Evolutionary conservation across 331 rosid genomes (phyloP), one percentile per base, ranked within the genome.

Genomic region (Quercus phellos): DNA sequence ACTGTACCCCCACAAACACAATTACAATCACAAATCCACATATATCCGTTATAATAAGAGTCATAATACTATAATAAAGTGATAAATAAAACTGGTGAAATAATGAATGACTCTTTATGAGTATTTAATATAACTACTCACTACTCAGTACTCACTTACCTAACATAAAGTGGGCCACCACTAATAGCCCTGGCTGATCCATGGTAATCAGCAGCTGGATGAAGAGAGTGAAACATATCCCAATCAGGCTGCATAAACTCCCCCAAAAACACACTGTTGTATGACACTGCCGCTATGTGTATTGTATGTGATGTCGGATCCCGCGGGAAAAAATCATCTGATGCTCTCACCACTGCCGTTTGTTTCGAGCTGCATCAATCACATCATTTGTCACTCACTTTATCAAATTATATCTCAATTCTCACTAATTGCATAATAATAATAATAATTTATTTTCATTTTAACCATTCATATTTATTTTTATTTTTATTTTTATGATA

Each of bases 221-320:
- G 99, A 1, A 76, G 83, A 4, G 99, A 94, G 50, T 94, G 98
- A 73, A 94, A 94, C 99, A 94, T 94, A 55, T 94, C 99, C 99
- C 99, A 94, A 67, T 94, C 99, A 0, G 98, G 99, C 77, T 51
- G 86, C 98, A 94, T 94, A 27, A 94, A 74, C 94, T 94, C 99
- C 3, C 98, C 97, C 34, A 94, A 88, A 68, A 92, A 94, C 21
- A 94, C 85, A 51, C 94, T 92, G 26, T 94, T 94, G 74, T 90
- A 94, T 1, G 96, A 92, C 76, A 91, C 98, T 4, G 90, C 79
- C 3, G 99, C 99, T 34, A 94, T 87, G 82, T 94, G 99, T 8
- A 94, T 91, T 0, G 99, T 94, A 63, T 94, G 98, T 0, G 98
- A 91, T 58, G 87, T 78, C 13, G 90, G 90, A 80, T 88, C 99